Percentiles rank a stretch among this genome's conserved stretches.
Evolutionary conservation across 2,329 filamentous ascomycete species (phyloP).

Genomic region (Colletotrichum echinochloae): DNA sequence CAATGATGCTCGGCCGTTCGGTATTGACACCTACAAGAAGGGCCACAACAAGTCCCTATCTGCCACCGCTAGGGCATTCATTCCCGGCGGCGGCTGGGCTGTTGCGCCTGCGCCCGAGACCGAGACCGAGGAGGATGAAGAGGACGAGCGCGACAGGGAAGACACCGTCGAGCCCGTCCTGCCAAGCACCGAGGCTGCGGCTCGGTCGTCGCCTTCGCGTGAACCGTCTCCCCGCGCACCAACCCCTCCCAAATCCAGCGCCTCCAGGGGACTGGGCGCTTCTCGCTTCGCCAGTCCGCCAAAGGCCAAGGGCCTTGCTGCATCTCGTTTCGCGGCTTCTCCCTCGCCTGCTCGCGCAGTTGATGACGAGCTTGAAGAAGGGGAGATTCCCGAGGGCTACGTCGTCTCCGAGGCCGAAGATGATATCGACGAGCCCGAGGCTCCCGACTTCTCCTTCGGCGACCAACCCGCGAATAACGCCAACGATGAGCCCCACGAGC

Average conservation of each 20-base stretch:
- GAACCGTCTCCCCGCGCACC: constrained; percentile 43
- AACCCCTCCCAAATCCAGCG: constrained; percentile 38
- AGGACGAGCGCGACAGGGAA: constrained; percentile 40
- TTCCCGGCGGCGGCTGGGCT: constrained; percentile 53
- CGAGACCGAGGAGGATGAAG: constrained; percentile 41
- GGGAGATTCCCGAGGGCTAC: constrained; percentile 44
- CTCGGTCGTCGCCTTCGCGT: constrained; percentile 14
- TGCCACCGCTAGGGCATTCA: constrained; percentile 78
- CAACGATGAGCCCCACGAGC: constrained; percentile 52
- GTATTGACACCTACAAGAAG: constrained; percentile 57
- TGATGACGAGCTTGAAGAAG: constrained; percentile 42
- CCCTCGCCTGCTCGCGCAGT: constrained; percentile 52
- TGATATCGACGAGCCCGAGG: constrained; percentile 23
- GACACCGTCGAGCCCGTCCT: constrained; percentile 39
- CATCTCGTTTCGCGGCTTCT: constrained; percentile 58
- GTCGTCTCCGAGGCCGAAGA: constrained; percentile 32
- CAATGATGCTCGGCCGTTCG: constrained; percentile 63
- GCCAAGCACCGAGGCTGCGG: constrained; percentile 17
- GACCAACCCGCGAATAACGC: constrained; percentile 44
- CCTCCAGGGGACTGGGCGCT: constrained; percentile 56
- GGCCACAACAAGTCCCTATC: constrained; percentile 71
- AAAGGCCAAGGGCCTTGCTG: constrained; percentile 56
- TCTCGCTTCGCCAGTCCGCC: constrained; percentile 61
- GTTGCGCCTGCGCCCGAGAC: constrained; percentile 23
- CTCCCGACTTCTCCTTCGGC: neutral